A percentile compares a stretch with the other conserved stretches of the same genome.
phyloP scores from a whole-genome alignment of 306 rosid species.

The Pterocarpus macrocarpus region DNA sequence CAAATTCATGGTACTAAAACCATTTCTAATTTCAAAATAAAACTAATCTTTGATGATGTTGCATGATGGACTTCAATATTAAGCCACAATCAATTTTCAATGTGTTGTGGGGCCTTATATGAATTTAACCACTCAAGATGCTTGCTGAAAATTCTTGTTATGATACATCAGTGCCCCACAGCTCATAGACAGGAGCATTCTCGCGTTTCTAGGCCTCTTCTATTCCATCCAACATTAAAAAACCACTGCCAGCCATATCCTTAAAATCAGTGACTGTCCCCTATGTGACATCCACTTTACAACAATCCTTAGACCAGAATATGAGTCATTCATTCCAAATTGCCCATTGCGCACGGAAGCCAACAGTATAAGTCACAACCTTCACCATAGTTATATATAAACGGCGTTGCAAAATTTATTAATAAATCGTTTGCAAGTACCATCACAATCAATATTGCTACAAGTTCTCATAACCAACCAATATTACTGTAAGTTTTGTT shows the following conservation, averaged over 20 bases:
- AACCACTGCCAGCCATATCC: slow-evolving; percentile 46
- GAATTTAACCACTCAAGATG: slow-evolving; percentile 42
- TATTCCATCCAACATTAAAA: slow-evolving; percentile 1
- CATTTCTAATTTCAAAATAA: neutral
- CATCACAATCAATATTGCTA: neutral
- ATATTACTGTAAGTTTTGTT: too few species aligned
- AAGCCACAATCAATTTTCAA: neutral
- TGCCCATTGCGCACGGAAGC: slow-evolving; percentile 36
- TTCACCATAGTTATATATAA: neutral
- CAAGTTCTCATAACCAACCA: too few species aligned
- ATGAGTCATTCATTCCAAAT: neutral
- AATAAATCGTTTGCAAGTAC: neutral
- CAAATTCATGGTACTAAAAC: neutral
- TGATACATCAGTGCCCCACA: slow-evolving; percentile 43
- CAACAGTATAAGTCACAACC: neutral
- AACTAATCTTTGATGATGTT: neutral
- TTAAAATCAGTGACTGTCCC: slow-evolving; percentile 46
- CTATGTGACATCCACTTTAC: slow-evolving; percentile 25
- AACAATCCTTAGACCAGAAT: slow-evolving; percentile 46
- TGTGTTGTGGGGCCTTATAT: slow-evolving; percentile 1
- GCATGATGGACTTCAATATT: slow-evolving; percentile 1
- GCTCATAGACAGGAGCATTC: slow-evolving; percentile 28
- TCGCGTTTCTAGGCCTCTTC: slow-evolving; percentile 32
- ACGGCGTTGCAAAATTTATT: neutral
- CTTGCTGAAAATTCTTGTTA: slow-evolving; percentile 1